These are phyloP conservation scores for Mucor irregularis DNA, from an alignment of 371 early-diverging fungal genomes.

Conservation along the genomic window DNA sequence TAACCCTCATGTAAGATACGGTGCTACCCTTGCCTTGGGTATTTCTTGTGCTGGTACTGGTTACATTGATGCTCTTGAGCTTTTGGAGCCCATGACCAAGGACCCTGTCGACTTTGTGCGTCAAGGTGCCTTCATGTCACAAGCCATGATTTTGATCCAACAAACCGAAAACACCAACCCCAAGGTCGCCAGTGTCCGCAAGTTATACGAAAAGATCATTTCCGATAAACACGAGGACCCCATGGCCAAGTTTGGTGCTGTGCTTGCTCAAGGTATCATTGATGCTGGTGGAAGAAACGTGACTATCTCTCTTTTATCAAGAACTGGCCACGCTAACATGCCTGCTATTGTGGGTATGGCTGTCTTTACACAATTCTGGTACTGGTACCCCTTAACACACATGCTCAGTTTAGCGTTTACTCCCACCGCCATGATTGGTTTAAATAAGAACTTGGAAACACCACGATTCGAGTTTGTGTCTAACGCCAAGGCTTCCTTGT, in stretches of 20 bases:
- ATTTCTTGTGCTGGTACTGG: slow-evolving; percentile 98
- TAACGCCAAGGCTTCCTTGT: slow-evolving; percentile 84
- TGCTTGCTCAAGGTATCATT: slow-evolving; percentile 96
- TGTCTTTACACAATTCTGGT: slow-evolving; percentile 99
- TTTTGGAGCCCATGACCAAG: slow-evolving; percentile 98
- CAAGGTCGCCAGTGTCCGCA: slow-evolving; percentile 81
- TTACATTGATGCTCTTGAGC: slow-evolving; percentile 85
- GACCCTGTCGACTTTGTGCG: slow-evolving; percentile 98
- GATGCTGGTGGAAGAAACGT: slow-evolving; percentile 98
- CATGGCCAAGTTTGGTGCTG: slow-evolving; percentile 97
- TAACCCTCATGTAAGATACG: slow-evolving; percentile 98
- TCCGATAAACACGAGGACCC: slow-evolving; percentile 92
- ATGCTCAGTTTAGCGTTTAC: slow-evolving; percentile 92
- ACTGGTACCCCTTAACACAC: slow-evolving; percentile 99
- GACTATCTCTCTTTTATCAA: slow-evolving; percentile 89
- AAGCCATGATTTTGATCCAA: slow-evolving; percentile 98
- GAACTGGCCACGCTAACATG: slow-evolving; percentile 88
- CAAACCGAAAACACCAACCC: slow-evolving; percentile 85
- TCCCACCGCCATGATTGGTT: slow-evolving; percentile 94
- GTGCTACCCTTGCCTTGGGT: slow-evolving; percentile 96
- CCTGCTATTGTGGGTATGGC: slow-evolving; percentile 96
- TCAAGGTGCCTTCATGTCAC: slow-evolving; percentile 97
- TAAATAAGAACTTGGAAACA: slow-evolving; percentile 84
- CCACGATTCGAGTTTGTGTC: slow-evolving; percentile 88
- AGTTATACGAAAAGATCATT: slow-evolving; percentile 88